Base-by-base conservation (phyloP, 1,284 basidiomycete species). In the Leccinum solheimii region DNA sequence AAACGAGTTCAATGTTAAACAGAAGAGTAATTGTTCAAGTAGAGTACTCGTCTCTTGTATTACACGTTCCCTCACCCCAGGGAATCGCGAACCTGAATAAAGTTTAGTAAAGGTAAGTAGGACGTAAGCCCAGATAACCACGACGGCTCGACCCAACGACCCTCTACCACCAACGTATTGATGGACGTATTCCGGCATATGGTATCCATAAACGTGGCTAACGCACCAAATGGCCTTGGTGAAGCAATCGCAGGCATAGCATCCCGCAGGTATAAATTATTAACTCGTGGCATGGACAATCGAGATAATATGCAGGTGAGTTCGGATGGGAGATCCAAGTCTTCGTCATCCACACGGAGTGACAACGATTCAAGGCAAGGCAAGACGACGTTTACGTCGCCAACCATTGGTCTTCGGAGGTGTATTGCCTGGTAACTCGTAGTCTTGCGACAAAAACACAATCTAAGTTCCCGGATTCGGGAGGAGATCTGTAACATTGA, bases 251-350 rank as follows among this genome's bases (percentile, higher is more conserved):
- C 2, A 19, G n/a, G 55, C 69, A 21, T 68, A 65, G n/a, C 72
- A 67, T 85, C 83, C 61, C 77, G 64, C 57, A 86, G 72, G 43
- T 70, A 70, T 51, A 86, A 70, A 32, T 70, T 77, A 57, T 67
- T 72, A 45, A 83, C 74, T 27, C 69, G 68, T 30, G 82, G 83
- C 7, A 78, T 73, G 23, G 72, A 74, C 19, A 85, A 59, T 61
- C 78, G 76, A 52, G 79, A 78, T 61, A 80, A 70, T 61, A 84
- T 70, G 51, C 76, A 75, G 21, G 76, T 70, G 27, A 86, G 76
- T 67, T 86, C 84, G 58, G 78, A 77, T 53, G 83, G 83, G 52
- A 85, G 81, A 64, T 83, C 80, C 19, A 82, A 80, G 60, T 83
- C 81, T 32, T 67, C 70, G 34, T 78, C 77, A 66, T 79, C 77